These are phyloP conservation scores for Cryptococcus jaspeensis DNA, from an alignment of 1,284 basidiomycete species.

Conservation along the genomic window DNA sequence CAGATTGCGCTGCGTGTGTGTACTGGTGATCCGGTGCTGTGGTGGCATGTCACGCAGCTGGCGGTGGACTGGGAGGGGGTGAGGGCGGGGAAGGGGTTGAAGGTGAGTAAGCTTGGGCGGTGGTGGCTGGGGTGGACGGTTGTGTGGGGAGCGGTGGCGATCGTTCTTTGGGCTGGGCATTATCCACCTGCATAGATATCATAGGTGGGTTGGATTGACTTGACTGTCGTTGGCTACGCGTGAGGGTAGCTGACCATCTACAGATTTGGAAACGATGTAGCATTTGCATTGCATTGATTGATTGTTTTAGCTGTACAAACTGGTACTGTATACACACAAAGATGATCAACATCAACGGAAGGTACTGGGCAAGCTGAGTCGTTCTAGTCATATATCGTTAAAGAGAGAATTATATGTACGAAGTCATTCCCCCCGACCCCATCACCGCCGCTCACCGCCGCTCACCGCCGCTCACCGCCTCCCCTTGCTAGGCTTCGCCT, in stretches of 20 bases:
- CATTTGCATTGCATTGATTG: no score
- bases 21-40: constrained; percentile 73
- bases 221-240: background rate
- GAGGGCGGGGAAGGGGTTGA: constrained; percentile 46
- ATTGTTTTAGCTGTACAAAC: no score
- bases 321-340: no score
- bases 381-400: no score
- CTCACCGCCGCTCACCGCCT: background rate
- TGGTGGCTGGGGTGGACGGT: constrained; percentile 63
- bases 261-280: background rate
- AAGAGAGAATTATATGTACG: background rate
- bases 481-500: background rate
- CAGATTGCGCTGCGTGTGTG: constrained; percentile 85
- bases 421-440: background rate
- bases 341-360: background rate
- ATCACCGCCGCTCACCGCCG: background rate
- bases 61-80: constrained; percentile 45
- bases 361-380: background rate
- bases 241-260: background rate
- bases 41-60: constrained; percentile 77
- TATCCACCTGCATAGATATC: constrained; percentile 76
- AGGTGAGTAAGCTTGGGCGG: constrained; percentile 6
- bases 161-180: constrained; percentile 81
- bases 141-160: constrained; percentile 68
- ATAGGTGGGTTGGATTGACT: background rate